phyloP scores from a whole-genome alignment of 1,284 basidiomycete genomes.

The Porogramme epimiltina region DNA sequence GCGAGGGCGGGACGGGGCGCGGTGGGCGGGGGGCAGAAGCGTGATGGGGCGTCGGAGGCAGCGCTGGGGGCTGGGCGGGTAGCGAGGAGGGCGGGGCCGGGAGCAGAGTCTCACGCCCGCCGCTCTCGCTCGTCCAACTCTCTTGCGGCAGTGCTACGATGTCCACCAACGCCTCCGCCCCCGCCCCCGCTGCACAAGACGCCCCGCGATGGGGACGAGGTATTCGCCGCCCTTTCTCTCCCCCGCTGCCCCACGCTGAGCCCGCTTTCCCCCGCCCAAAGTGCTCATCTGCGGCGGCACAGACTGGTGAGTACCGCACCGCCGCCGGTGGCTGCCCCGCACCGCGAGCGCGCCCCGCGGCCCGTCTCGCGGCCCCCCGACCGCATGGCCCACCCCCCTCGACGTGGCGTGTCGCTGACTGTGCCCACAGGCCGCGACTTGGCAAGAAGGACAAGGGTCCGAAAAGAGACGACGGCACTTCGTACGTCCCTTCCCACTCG shows the following conservation, averaged over 20 bases:
- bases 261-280: conserved; percentile 30
- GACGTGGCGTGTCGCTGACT: conserved; percentile 1
- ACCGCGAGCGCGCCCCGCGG: conserved; percentile 6
- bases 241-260: conserved; percentile 1
- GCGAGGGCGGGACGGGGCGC: background rate
- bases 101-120: conserved; percentile 13
- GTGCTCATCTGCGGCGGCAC: conserved; percentile 85
- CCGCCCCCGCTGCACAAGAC: conserved; percentile 9
- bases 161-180: conserved; percentile 13
- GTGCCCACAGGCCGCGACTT: conserved; percentile 14
- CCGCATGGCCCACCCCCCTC: background rate
- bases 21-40: background rate
- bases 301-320: conserved; percentile 61
- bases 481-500: conserved; percentile 11
- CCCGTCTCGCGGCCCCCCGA: background rate
- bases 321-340: conserved; percentile 13
- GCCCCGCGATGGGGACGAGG: conserved; percentile 31
- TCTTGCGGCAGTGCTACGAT: conserved; percentile 21
- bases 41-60: conserved; percentile 10
- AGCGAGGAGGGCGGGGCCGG: conserved; percentile 16
- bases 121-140: conserved; percentile 15
- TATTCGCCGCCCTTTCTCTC: conserved; percentile 6
- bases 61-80: conserved; percentile 17
- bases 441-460: conserved; percentile 24
- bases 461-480: conserved; percentile 22